phyloP scores from a whole-genome alignment of 2,329 filamentous ascomycete species.

The Phialophora chinensis region DNA sequence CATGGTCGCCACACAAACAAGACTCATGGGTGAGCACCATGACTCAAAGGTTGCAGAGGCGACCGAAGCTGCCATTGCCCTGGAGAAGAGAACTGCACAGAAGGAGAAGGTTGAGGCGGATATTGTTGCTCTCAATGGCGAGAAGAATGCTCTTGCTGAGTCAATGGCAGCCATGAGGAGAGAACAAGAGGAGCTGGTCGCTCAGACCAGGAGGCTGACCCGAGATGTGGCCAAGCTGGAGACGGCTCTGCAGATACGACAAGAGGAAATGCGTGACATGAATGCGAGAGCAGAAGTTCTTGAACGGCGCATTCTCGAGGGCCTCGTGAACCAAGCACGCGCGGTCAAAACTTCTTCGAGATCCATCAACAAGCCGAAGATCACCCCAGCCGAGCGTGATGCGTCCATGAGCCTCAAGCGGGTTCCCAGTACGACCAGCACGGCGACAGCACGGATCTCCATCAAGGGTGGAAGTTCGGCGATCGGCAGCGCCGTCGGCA shows the following conservation, averaged over 20 bases:
- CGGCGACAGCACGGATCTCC: slow-evolving; percentile 48
- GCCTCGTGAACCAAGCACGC: slow-evolving; percentile 94
- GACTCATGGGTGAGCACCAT: slow-evolving; percentile 75
- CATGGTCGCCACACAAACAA: slow-evolving; percentile 78
- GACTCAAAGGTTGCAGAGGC: slow-evolving; percentile 79
- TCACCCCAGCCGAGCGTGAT: slow-evolving; percentile 37
- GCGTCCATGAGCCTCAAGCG: slow-evolving; percentile 61
- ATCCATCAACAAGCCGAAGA: slow-evolving; percentile 42
- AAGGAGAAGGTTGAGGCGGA: slow-evolving; percentile 66
- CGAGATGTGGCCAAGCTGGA: slow-evolving; percentile 90
- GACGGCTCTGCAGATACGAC: slow-evolving; percentile 84
- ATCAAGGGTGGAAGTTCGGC: slow-evolving; percentile 43
- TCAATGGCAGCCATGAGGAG: slow-evolving; percentile 57
- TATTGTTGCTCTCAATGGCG: slow-evolving; percentile 57
- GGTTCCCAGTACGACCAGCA: slow-evolving; percentile 54
- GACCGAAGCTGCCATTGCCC: slow-evolving; percentile 77
- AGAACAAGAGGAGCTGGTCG: slow-evolving; percentile 70
- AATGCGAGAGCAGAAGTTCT: slow-evolving; percentile 85
- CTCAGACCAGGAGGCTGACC: slow-evolving; percentile 78
- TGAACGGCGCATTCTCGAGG: slow-evolving; percentile 90
- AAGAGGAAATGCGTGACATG: slow-evolving; percentile 90
- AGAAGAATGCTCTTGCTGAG: slow-evolving; percentile 67
- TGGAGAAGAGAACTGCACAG: slow-evolving; percentile 75
- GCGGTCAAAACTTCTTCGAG: slow-evolving; percentile 62
- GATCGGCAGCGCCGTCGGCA: slow-evolving; percentile 46